A percentile compares a stretch with the other conserved stretches of the same genome.
Evolutionary conservation across 495 filamentous ascomycete genomes (phyloP).

Genomic region (Opeltia flavorubescens): DNA sequence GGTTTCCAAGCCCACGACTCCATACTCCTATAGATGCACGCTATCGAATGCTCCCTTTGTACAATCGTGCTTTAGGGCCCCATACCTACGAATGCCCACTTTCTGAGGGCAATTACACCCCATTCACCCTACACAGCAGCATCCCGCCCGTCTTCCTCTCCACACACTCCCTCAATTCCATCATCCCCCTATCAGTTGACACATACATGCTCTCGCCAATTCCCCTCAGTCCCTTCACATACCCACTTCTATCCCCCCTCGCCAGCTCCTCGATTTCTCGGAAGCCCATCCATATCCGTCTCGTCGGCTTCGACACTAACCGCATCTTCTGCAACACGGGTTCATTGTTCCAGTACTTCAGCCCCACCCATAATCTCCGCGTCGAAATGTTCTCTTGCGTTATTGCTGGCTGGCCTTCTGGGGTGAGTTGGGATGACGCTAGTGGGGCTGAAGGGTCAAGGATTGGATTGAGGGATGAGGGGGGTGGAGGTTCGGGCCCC

Average conservation of each 20-base stretch:
- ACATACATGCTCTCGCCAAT: constrained; percentile 79
- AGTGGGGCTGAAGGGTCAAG: not conserved
- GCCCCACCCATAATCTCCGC: constrained; percentile 73
- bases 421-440: constrained; percentile 13
- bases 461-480: constrained; percentile 28
- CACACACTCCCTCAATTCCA: constrained; percentile 79
- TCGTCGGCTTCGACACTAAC: constrained; percentile 64
- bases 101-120: constrained; percentile 7
- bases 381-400: constrained; percentile 67
- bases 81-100: not conserved
- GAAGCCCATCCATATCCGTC: constrained; percentile 50
- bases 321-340: constrained; percentile 62
- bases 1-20: not conserved
- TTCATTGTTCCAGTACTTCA: constrained; percentile 86
- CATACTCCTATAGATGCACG: not conserved
- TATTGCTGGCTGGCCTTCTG: constrained; percentile 35
- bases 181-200: constrained; percentile 60
- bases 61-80: constrained; percentile 1
- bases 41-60: constrained; percentile 9
- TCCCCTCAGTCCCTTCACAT: constrained; percentile 55
- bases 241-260: constrained; percentile 47
- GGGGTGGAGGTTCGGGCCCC: constrained; percentile 49
- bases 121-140: constrained; percentile 58
- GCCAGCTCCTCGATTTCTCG: constrained; percentile 45
- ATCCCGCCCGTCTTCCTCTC: constrained; percentile 74